Evolutionary conservation across 495 filamentous ascomycete species (phyloP), one percentile per base, ranked within the genome.

Genomic region (Trichocladium antarcticum): DNA sequence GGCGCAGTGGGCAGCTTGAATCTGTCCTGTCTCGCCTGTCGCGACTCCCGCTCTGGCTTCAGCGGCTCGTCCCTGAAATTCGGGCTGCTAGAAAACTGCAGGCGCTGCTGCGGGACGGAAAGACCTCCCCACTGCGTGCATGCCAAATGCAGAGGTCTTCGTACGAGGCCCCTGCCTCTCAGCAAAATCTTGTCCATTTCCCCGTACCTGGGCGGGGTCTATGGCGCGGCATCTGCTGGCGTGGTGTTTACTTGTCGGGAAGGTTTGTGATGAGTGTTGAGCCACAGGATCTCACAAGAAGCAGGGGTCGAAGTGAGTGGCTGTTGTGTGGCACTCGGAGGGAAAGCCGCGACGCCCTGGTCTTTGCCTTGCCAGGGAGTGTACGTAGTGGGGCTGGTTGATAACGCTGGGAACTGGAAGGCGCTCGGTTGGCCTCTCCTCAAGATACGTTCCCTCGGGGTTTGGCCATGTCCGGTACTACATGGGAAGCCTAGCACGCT

Each of bases 1-100:
- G 92, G 88, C 0, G 56, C 60, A 7, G 73, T 64, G 40, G 84
- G 83, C 24, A 79, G 68, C 39, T 49, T 51, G 19, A 37, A 39
- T 19, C 37, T 54, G 9, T 53, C 45, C 8, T 35, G 19, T 16
- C 32, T 1, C n/a, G 36, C 45, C 8, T 35, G 19, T 16, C 32
- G 10, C n/a, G 36, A 12, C 10, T 22, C 15, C 32, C n/a, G 15
- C 6, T 19, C 32, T 17, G 32, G 15, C 16, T 37, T 28, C 6
- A 14, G 22, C n/a, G 32, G 15, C 16, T 37, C 20, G 6, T n/a
- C 12, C 0, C 29, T 8, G 34, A 48, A 32, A 37, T 12, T 12
- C 5, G 32, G 19, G 29, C 24, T 16, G 45, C 19, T 40, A 3
- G 45, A 45, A 35, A 45, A 54, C 6, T 15, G 14, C 5, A 22